Evolutionary conservation across 2,329 filamentous ascomycete genomes (phyloP), one percentile per base, ranked within the genome.

Genomic region (Zasmidium angulare): DNA sequence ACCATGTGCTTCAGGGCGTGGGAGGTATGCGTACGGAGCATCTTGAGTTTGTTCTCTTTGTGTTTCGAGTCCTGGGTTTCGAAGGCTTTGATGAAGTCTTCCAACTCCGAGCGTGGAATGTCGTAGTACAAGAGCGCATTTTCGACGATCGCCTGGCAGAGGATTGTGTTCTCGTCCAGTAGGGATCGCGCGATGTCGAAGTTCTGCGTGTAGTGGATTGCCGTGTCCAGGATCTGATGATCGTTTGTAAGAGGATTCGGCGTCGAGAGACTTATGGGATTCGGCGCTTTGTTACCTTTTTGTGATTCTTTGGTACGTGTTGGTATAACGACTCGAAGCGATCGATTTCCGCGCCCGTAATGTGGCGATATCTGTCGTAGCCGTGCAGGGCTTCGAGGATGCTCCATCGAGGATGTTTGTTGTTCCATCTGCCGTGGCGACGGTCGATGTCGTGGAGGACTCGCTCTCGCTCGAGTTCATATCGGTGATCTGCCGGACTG

Each of bases 1-100:
- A 91, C 96, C 74, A 97, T 91, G 70, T 97, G 93, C 11, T 92
- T 86, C 55, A 98, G 81, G 1, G 91, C 96, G 71, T 91, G 95
- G 64, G 91, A 84, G 6, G 59, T 54, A 14, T 52, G 54, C 9
- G 56, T 56, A 19, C 55, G 54, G 29, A 58, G 59, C 2, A 31
- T 48, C 11, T 55, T 21, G 17, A 1, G 92, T 91, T 75, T 96
- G 79, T 69, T 96, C 91, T n/a, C 80, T 79, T 36, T 84, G 4
- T 20, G 76, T 48, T 87, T 91, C 19, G 90, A 87, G 31, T 85
- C 81, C 2, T 84, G 86, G 11, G 50, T 46, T 31, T 53, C 50
- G 12, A 56, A 60, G 10, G 61, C 60, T 19, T 56, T 22, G 3
- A 62, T 55, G 50, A 66, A 66, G 2, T 50, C 43, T 2, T 61